Base-by-base conservation (phyloP, 2,329 filamentous ascomycete genomes). In the Nigrospora oryzae region DNA sequence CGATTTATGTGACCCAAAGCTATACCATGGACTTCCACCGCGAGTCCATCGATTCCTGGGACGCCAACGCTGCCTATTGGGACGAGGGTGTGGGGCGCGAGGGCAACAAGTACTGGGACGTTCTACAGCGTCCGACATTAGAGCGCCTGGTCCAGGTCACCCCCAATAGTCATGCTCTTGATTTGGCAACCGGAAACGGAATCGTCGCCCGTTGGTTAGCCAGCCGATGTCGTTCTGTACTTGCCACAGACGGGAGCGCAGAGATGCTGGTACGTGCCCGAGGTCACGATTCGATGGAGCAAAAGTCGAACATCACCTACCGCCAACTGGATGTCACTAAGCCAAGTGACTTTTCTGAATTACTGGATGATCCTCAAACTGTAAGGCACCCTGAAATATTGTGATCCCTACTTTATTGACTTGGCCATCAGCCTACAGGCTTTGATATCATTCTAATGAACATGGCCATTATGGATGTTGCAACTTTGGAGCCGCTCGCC, bases 171-270 rank as follows among this genome's bases (percentile, higher is more conserved):
- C 54, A 54, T 7, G 67, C 67, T 0, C 59, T 75, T 6, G 71
- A 75, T 44, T 58, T 75, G n/a, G 68, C 70, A 4, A 72, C 69
- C 0, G 71, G 71, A 35, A 75, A 73, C 46, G 71, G 71, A 19
- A 62, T 75, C 23, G 64, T 66, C 15, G 68, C 71, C 14, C 64
- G 70, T 17, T 68, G 65, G 61, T 58, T 76, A 14, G 64, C 62
- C 1, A 52, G 52, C 11, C 48, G 59, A 17, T 65, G 63, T 11
- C 62, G 62, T 0, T 45, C 49, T 1, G 67, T 74, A 12, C 49
- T 67, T 4, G 72, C 68, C 2, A 69, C 71, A 1, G 72, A 75
- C 46, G 71, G 65, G 35, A 65, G 64, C 33, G 40, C 50, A 16
- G 53, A 51, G 10, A 73, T 74, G 70, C 43, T 73, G 3, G 50